These are phyloP conservation scores for Blastomyces parvus DNA, from an alignment of 2,329 filamentous ascomycete species.

Conservation along the genomic window DNA sequence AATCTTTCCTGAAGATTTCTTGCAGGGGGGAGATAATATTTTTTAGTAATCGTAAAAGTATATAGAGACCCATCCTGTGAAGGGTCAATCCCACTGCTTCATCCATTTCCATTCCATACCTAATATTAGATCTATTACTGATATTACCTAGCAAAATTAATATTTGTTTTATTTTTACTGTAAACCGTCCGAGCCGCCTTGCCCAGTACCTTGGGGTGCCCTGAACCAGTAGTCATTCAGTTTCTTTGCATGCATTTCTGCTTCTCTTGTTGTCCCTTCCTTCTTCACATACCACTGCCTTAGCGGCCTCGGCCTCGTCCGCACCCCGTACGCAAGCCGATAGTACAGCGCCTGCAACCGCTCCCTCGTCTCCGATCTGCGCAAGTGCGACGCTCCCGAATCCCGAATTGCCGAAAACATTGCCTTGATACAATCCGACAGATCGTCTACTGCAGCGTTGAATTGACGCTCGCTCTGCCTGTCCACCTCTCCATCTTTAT, in stretches of 20 bases:
- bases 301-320: conserved; percentile 52
- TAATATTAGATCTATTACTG: neutral
- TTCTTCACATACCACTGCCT: conserved; percentile 31
- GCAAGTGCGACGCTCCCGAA: conserved; percentile 61
- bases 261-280: conserved; percentile 12
- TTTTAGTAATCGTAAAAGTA: neutral
- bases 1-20: neutral
- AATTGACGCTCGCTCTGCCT: conserved; percentile 42
- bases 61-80: neutral
- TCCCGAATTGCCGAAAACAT: conserved; percentile 58
- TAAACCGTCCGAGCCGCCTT: neutral
- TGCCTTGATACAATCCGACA: conserved; percentile 51
- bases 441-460: conserved; percentile 59
- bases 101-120: neutral
- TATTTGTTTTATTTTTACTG: neutral
- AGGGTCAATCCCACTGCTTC: neutral
- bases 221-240: neutral
- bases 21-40: neutral
- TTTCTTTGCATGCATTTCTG: neutral
- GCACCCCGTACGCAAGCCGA: conserved; percentile 60
- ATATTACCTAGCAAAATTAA: neutral
- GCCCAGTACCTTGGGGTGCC: neutral
- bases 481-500: conserved; percentile 19
- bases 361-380: conserved; percentile 67
- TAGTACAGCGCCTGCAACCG: conserved; percentile 64